Conservation (phyloP, 306 rosid species). For the Prunus mongolica region DNA sequence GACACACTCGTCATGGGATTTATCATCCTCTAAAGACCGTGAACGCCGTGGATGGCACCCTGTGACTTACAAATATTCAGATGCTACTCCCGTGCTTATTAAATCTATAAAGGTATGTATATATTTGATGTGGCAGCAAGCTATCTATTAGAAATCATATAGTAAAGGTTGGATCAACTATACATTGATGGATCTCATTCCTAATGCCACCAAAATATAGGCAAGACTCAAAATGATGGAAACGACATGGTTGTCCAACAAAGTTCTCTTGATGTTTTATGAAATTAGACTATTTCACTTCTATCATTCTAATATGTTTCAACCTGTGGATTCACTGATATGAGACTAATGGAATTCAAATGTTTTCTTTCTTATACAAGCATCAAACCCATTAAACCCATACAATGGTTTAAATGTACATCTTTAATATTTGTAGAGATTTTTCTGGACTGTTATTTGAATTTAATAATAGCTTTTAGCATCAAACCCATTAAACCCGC, state of each 20-base stretch:
- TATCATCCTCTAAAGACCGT: conserved; percentile 58
- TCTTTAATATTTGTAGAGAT: not conserved
- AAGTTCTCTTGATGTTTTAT: not conserved
- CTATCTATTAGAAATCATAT: not conserved
- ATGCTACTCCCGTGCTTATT: conserved; percentile 77
- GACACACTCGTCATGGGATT: conserved; percentile 90
- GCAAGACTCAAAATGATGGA: not conserved
- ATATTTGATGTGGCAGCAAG: not conserved
- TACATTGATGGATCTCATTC: not conserved
- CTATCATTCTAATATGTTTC: not conserved
- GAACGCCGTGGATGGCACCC: conserved; percentile 99
- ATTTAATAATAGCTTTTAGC: not conserved
- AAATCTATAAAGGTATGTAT: conserved; percentile 69
- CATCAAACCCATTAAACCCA: not conserved
- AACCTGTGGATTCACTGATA: not conserved
- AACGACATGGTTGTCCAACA: not conserved
- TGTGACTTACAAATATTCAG: conserved; percentile 83
- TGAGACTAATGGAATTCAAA: not conserved
- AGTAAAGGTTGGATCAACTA: not conserved
- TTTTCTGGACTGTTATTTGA: not conserved
- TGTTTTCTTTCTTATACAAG: not conserved
- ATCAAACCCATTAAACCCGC: not conserved
- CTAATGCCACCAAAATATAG: not conserved
- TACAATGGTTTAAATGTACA: not conserved
- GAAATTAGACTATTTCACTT: not conserved